Evolutionary conservation across 2,329 filamentous ascomycete species (phyloP), one percentile per base, ranked within the genome.

Genomic region (Fusarium sp.): DNA sequence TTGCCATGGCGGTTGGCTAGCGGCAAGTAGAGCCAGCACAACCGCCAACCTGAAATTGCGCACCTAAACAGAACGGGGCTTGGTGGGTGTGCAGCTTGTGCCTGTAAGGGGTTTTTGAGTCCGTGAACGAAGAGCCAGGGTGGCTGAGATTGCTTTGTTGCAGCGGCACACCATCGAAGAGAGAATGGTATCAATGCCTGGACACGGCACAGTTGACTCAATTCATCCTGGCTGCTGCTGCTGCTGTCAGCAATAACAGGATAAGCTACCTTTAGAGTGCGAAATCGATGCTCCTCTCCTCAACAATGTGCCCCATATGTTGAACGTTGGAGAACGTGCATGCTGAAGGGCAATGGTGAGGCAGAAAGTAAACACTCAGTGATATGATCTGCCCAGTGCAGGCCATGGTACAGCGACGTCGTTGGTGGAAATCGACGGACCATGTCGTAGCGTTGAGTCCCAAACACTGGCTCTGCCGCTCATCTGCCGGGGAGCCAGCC

Each of bases 381-480:
- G 45, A 51, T 68, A 69, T 72, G 55, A 51, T 63, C 60, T 63
- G 52, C 57, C 48, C 37, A 15, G 54, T n/a, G 19, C 37, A 59
- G 51, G 45, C 61, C 29, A 57, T 60, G 35, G 51, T 52, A 56
- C 71, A 48, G 48, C 62, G 69, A 63, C 42, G 61, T 58, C 54
- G 69, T 70, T 62, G 67, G 69, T 70, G 66, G 60, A 64, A 68
- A 64, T 69, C 45, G 49, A 60, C 46, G 60, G 70, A 45, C 56
- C 38, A 52, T 60, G 63, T 76, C 58, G 73, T 76, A 77, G 74
- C 72, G 74, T 64, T 60, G 29, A 64, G 49, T 74, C 65, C 72
- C 60, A 77, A 77, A 76, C 73, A 64, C 68, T 74, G 52, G 69
- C 46, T 54, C 56, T 73, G 71, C 76, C 71, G 70, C 74, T 75